Evolutionary conservation across 495 filamentous ascomycete genomes (phyloP).

Genomic region (Tuber magnatum): DNA sequence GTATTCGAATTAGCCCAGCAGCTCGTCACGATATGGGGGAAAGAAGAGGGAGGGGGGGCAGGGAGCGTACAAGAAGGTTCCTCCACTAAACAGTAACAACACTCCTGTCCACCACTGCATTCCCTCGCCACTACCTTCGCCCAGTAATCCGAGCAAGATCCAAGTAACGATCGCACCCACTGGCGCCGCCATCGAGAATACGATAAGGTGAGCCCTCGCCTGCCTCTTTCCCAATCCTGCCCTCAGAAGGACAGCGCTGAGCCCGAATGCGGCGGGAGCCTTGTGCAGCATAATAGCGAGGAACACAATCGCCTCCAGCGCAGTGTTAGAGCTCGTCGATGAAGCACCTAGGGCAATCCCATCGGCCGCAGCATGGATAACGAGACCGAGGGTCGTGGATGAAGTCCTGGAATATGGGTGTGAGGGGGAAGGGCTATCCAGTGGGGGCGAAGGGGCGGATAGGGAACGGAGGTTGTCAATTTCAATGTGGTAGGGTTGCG

Average conservation of each 20-base stretch:
- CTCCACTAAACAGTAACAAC: constrained; percentile 81
- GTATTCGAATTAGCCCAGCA: constrained; percentile 7
- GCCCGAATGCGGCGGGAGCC: constrained; percentile 88
- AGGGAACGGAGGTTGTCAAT: constrained; percentile 58
- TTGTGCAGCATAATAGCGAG: constrained; percentile 96
- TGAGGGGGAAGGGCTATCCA: constrained; percentile 41
- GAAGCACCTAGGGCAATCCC: constrained; percentile 93
- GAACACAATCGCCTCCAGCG: constrained; percentile 82
- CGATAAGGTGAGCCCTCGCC: constrained; percentile 72
- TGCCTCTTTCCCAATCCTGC: constrained; percentile 72
- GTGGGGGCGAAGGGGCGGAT: not conserved
- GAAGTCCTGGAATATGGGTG: constrained; percentile 44
- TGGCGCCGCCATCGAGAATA: constrained; percentile 88
- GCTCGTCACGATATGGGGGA: not conserved
- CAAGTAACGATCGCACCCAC: constrained; percentile 80
- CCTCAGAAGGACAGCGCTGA: constrained; percentile 81
- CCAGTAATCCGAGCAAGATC: constrained; percentile 64
- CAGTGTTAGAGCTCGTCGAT: constrained; percentile 59
- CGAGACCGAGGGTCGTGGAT: constrained; percentile 80
- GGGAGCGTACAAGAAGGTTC: constrained; percentile 79
- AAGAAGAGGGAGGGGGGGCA: not conserved
- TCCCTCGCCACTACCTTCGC: constrained; percentile 45
- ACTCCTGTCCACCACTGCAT: constrained; percentile 87
- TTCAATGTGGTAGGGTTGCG: constrained; percentile 65
- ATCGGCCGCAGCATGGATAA: constrained; percentile 96